These are phyloP conservation scores for Vitis riparia DNA, from an alignment of 164 flowering plant species.

Conservation along the genomic window DNA sequence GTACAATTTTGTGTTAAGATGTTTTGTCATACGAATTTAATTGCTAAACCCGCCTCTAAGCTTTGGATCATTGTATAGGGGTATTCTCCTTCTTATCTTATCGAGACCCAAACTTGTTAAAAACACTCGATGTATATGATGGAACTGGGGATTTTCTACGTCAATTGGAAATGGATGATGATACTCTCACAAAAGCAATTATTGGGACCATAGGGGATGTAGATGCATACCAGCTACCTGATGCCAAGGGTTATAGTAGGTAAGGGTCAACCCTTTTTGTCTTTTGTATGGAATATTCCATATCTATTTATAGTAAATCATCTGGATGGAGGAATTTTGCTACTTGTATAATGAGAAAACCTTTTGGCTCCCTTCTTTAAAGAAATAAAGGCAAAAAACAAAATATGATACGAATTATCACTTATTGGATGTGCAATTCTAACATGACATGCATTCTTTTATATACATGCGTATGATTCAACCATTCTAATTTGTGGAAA, in stretches of 20 bases:
- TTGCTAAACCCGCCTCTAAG: constrained; percentile 4
- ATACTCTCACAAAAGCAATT: constrained; percentile 89
- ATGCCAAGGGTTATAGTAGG: constrained; percentile 99
- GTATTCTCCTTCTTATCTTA: constrained; percentile 92
- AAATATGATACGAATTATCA: too few species aligned
- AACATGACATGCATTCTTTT: too few species aligned
- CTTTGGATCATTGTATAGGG: constrained; percentile 42
- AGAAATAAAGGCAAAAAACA: too few species aligned
- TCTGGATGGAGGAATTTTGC: background rate
- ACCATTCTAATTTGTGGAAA: too few species aligned
- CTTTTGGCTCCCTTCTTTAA: background rate
- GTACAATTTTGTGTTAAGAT: constrained; percentile 29
- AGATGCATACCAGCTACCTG: constrained; percentile 94
- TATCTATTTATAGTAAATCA: background rate
- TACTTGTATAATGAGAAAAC: background rate
- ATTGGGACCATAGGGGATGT: constrained; percentile 99
- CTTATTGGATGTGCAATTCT: too few species aligned
- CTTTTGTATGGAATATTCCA: background rate
- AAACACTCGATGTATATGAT: constrained; percentile 93
- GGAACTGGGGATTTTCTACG: constrained; percentile 79
- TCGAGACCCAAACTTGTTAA: constrained; percentile 94
- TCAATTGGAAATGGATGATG: constrained; percentile 82
- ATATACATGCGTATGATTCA: too few species aligned
- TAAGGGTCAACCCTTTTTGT: constrained; percentile 19
- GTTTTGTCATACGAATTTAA: background rate